Evolutionary conservation across 2,329 filamentous ascomycete genomes (phyloP).

Genomic region (Zymoseptoria pseudotritici): DNA sequence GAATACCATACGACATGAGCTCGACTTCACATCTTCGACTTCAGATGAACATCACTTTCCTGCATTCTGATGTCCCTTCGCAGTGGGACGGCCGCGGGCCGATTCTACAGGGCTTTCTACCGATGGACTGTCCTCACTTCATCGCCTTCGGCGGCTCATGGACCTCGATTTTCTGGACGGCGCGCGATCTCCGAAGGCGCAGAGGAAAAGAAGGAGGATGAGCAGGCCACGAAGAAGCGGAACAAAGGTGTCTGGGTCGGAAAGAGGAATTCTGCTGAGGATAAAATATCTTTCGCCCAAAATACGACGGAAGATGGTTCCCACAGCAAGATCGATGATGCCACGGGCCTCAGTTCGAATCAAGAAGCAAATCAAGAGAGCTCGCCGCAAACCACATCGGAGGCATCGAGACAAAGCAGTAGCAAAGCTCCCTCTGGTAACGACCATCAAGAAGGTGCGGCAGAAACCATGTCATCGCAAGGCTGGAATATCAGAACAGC

Average conservation of each 20-base stretch:
- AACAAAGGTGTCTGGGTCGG: too few relatives aligned
- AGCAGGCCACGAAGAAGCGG: background rate
- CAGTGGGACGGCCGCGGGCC: slow-evolving; percentile 17
- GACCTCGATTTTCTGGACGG: background rate
- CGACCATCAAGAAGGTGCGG: too few relatives aligned
- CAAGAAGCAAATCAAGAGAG: too few relatives aligned
- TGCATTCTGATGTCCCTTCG: slow-evolving; percentile 3
- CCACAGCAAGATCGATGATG: too few relatives aligned
- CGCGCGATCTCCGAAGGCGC: background rate
- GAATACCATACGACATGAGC: background rate
- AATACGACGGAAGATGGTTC: too few relatives aligned
- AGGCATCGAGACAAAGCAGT: too few relatives aligned
- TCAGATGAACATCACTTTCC: background rate
- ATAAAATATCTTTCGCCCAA: too few relatives aligned
- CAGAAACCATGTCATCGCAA: background rate
- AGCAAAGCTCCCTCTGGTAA: too few relatives aligned
- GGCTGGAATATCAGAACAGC: background rate
- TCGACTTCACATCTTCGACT: background rate
- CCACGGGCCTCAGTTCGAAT: too few relatives aligned
- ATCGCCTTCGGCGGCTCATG: background rate
- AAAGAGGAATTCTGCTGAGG: too few relatives aligned
- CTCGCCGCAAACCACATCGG: too few relatives aligned
- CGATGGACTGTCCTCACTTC: slow-evolving; percentile 32
- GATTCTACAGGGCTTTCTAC: slow-evolving; percentile 41
- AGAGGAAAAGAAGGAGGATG: background rate